These are phyloP conservation scores for Blastocystis sp. DNA, from an alignment of 352 stramenopile genomes.

Conservation along the genomic window DNA sequence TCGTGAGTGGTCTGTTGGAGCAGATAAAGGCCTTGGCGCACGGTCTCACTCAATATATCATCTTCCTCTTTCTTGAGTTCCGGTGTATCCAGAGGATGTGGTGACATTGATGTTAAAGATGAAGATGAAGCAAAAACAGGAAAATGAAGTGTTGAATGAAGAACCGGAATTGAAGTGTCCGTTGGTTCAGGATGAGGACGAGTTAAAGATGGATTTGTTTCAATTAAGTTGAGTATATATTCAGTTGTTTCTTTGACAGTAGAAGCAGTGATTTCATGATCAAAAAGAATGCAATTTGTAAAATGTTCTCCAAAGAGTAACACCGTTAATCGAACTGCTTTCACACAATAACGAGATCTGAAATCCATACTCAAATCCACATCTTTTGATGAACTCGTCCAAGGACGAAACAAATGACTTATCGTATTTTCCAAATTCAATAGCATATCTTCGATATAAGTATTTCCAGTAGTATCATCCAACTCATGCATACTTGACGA, in stretches of 20 bases:
- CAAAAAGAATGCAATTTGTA: constrained; percentile 27
- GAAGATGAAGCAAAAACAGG: no score
- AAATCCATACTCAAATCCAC: background rate
- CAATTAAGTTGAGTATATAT: background rate
- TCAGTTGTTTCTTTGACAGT: background rate
- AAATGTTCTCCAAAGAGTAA: background rate
- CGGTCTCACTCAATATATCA: background rate
- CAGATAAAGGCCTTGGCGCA: background rate
- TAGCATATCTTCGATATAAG: constrained; percentile 19
- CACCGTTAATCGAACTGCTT: background rate
- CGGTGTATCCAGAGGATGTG: background rate
- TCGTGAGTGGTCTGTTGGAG: background rate
- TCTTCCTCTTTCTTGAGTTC: background rate
- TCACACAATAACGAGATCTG: background rate
- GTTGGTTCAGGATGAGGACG: background rate
- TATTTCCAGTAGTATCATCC: background rate
- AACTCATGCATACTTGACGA: constrained; percentile 4
- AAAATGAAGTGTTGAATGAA: no score
- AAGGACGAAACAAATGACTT: background rate
- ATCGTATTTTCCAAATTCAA: constrained; percentile 1
- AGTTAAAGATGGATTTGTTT: background rate
- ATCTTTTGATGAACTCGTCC: background rate
- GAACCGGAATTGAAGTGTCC: no score
- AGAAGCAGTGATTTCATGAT: background rate
- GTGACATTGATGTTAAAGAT: no score